Conservation (phyloP, 2,329 filamentous ascomycete species). For the Raffaelea arxii region DNA sequence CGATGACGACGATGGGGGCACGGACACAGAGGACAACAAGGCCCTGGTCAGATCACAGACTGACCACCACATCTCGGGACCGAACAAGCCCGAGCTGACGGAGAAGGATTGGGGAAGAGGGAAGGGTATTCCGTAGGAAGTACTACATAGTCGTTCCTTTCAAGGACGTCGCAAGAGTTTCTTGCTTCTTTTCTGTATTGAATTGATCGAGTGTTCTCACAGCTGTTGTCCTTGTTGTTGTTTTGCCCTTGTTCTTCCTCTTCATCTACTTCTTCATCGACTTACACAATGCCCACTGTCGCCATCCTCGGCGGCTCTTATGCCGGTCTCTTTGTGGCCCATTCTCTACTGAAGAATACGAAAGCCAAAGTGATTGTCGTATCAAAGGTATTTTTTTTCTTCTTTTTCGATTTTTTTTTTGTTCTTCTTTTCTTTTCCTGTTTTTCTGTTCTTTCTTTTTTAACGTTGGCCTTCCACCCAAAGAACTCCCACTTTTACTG, state of each 20-base stretch:
- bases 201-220: neutral
- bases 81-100: no score
- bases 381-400: constrained; percentile 33
- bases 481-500: constrained; percentile 50
- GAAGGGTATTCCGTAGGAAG: no score
- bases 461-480: neutral
- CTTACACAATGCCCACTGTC: constrained; percentile 25
- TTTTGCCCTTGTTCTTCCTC: neutral
- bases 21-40: no score
- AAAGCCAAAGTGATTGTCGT: constrained; percentile 44
- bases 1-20: no score
- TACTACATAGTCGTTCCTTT: no score
- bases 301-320: constrained; percentile 45
- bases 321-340: constrained; percentile 42
- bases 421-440: neutral
- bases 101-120: no score
- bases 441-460: neutral
- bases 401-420: no score
- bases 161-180: no score
- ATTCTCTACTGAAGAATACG: constrained; percentile 41
- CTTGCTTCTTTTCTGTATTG: no score
- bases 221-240: neutral
- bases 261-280: no score
- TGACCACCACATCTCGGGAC: no score
- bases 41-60: no score